Conservation (phyloP, 2,329 filamentous ascomycete genomes). For the Pseudocercospora crystallina region DNA sequence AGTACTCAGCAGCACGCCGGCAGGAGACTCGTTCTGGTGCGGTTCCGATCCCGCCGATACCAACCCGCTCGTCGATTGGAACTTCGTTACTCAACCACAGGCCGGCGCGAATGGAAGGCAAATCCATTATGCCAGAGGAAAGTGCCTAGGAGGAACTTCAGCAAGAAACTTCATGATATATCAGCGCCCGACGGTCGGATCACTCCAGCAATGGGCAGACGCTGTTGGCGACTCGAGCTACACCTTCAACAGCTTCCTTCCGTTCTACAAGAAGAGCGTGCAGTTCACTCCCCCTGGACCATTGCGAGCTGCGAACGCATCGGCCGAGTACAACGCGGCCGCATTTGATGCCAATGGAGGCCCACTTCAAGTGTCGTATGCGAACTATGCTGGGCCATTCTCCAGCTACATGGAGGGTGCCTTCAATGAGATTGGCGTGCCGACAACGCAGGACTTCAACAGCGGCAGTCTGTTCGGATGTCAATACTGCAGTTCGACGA, state of each 20-base stretch:
- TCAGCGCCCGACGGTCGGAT: constrained; percentile 14
- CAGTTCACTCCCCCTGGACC: constrained; percentile 22
- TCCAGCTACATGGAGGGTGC: constrained; percentile 11
- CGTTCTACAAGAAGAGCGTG: constrained; percentile 28
- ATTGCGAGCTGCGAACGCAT: constrained; percentile 11
- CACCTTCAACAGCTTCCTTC: constrained; percentile 31
- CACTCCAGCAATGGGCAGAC: constrained; percentile 30
- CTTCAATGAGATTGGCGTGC: constrained; percentile 18
- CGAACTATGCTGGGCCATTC: constrained; percentile 21
- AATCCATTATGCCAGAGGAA: constrained; percentile 33
- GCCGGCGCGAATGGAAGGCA: constrained; percentile 15
- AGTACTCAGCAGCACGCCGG: too few relatives aligned
- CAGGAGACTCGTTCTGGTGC: constrained; percentile 3
- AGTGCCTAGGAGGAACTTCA: constrained; percentile 28
- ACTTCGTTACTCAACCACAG: constrained; percentile 30
- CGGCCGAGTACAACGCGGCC: constrained; percentile 9
- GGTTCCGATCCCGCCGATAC: constrained; percentile 5
- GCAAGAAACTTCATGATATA: constrained; percentile 25
- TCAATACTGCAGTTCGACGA: constrained; percentile 19
- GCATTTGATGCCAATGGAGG: constrained; percentile 24
- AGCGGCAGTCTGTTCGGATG: constrained; percentile 18
- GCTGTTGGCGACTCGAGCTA: constrained; percentile 36
- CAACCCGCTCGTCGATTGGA: constrained; percentile 15
- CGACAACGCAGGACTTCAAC: constrained; percentile 15
- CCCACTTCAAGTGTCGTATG: constrained; percentile 37